A percentile compares a stretch with the other conserved stretches of the same genome.
Evolutionary conservation across 2,329 filamentous ascomycete genomes (phyloP).

Genomic region (Aspergillus sergii): DNA sequence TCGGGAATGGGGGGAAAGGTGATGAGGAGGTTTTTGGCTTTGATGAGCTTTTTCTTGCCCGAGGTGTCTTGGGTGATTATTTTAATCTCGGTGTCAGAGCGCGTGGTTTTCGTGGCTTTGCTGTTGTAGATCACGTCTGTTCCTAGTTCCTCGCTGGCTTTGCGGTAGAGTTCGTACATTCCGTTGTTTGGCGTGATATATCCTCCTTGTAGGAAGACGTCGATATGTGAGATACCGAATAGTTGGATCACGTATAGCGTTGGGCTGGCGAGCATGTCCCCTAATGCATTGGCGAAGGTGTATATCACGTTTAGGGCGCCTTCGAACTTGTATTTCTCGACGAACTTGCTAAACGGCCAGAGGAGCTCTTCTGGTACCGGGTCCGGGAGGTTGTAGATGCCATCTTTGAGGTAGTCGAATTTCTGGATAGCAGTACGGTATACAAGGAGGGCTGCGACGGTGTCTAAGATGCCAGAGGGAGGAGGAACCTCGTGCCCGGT

Average conservation of each 20-base stretch:
- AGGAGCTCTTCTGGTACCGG: constrained; percentile 23
- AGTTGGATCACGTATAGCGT: constrained; percentile 12
- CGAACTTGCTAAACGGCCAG: constrained; percentile 22
- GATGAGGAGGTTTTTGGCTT: constrained; percentile 41
- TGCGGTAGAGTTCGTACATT: constrained; percentile 22
- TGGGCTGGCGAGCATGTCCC: constrained; percentile 16
- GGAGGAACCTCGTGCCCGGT: constrained; percentile 17
- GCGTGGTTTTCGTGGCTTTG: constrained; percentile 21
- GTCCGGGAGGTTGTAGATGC: constrained; percentile 43
- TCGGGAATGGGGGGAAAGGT: constrained; percentile 40
- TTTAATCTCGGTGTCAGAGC: constrained; percentile 21
- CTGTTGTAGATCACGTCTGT: constrained; percentile 29
- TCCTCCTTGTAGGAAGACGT: constrained; percentile 19
- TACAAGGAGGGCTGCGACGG: constrained; percentile 1
- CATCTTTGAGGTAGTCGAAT: constrained; percentile 13
- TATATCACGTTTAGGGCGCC: constrained; percentile 11
- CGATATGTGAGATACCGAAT: constrained; percentile 17
- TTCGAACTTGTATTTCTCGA: constrained; percentile 17
- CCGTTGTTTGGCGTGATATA: constrained; percentile 24
- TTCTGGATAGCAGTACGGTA: constrained; percentile 17
- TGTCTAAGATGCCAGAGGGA: constrained; percentile 2
- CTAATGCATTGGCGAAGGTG: constrained; percentile 17
- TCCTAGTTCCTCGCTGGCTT: constrained; percentile 26
- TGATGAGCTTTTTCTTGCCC: constrained; percentile 32
- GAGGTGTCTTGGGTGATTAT: constrained; percentile 28